Evolutionary conservation across 2,329 filamentous ascomycete genomes (phyloP).

Genomic region (Mariannaea sp.): DNA sequence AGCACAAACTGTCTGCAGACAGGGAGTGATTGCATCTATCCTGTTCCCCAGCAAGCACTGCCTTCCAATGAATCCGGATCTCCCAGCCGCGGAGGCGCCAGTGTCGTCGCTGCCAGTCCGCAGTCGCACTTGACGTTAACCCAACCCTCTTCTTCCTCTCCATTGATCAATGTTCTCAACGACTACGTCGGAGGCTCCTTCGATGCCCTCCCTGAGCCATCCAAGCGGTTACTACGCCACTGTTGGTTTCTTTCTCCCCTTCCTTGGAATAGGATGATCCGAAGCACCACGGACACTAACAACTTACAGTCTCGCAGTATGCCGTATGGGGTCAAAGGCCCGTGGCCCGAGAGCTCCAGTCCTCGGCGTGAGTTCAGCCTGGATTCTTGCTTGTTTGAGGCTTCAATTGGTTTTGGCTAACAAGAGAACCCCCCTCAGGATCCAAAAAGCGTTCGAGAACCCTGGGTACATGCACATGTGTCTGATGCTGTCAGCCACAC

Average conservation of each 20-base stretch:
- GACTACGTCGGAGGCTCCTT: conserved; percentile 42
- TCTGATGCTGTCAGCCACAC: conserved; percentile 50
- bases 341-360: conserved; percentile 43
- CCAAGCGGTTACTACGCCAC: conserved; percentile 39
- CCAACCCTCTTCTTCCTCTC: conserved; percentile 26
- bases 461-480: conserved; percentile 53
- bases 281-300: conserved; percentile 19
- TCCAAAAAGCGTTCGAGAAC: conserved; percentile 50
- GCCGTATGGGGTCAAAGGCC: conserved; percentile 49
- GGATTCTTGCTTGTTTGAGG: not conserved
- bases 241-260: conserved; percentile 27
- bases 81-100: conserved; percentile 21
- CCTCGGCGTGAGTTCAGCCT: conserved; percentile 36
- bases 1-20: conserved; percentile 53
- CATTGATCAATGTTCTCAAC: conserved; percentile 31
- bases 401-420: conserved; percentile 22
- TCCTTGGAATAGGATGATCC: not conserved
- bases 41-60: conserved; percentile 33
- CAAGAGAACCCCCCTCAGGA: conserved; percentile 36
- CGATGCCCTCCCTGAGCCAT: conserved; percentile 39
- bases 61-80: conserved; percentile 34
- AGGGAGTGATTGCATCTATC: conserved; percentile 49
- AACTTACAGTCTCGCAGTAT: conserved; percentile 46
- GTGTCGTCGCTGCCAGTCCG: conserved; percentile 5
- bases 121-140: conserved; percentile 23